Evolutionary conservation across 306 rosid species (phyloP), one percentile per base, ranked within the genome.

Genomic region (Cicer yamashitae): DNA sequence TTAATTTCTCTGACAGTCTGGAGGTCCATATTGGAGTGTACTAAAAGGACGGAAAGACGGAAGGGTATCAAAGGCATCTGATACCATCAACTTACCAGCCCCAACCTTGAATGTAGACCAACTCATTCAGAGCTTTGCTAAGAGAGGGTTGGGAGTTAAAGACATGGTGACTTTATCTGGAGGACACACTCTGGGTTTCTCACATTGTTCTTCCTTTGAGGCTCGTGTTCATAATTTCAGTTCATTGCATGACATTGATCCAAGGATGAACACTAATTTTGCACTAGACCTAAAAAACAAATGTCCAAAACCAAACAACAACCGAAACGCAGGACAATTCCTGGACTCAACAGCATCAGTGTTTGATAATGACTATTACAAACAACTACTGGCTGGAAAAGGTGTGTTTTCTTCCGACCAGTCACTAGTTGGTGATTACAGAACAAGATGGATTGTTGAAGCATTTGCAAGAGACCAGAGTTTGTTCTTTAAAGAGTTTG

Each of bases 31-130:
- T 59, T 91, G 98, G 98, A 81, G 79, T 18, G 91, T 86, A 44
- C 85, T 79, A 6, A 88, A 89, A 47, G 98, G 98, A 73, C 86
- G 93, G 68, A 93, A 91, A 88, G 96, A 89, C 63, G 93, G 98
- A 75, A 79, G 79, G 61, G 79, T 87, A 15, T 93, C 97, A 4
- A 89, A 54, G 46, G 97, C 91, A 61, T 83, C 86, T 8, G 97
- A 91, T 52, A 87, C 91, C 67, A 38, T 51, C 53, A 86, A 88
- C 82, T 74, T 93, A 58, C 96, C 96, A 12, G 83, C 91, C 54
- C 96, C 96, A 79, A 81, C 82, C 77, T 85, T 78, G 71, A 93
- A 87, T 18, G 84, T 82, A 8, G 81, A 86, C 67, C 88, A 89
- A 77, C 90, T 89, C 77, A 83, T 86, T 51, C 85, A 82, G 47